Base-by-base conservation (phyloP, 768 basidiomycete species). In the Boletus sensibilis region DNA sequence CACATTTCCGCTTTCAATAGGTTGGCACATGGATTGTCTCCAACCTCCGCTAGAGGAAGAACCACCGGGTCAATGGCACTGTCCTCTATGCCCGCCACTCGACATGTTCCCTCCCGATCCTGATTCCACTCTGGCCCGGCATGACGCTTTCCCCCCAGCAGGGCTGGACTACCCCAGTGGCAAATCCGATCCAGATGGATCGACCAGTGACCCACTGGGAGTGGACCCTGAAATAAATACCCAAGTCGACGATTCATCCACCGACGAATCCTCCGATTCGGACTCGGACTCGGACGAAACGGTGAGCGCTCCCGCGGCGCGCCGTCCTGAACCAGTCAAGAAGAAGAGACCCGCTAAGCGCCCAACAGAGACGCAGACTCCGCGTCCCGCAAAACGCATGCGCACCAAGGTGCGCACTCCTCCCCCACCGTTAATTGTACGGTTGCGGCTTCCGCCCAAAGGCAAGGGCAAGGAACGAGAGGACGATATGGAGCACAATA, bases 1-100 rank as follows among this genome's bases (percentile, higher is more conserved):
- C 49, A 46, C 46, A 8, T 31, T 41, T 50, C 6, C 21, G 21
- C 50, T 34, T 49, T 40, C 23, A 35, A 54, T 60, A 87, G 92
- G 91, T 35, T 93, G 90, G 89, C 92, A 94, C 71, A 84, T 86
- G 79, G 82, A 86, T 61, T 94, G 90, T 70, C 78, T 94, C 53
- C 63, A 74, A 37, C 92, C 94, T 34, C 86, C 90, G 0, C 74
- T 97, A 16, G 73, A 79, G 52, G 77, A 82, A 55, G 77, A 85
- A 34, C 94, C 94, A 2, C 80, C 84, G 37, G 92, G 92, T 63
- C 78, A 79, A 68, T 94, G 88, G 89, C 79, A 82, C 64, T 92
- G 90, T 69, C 88, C 88, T 25, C 56, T 70, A 29, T 92, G 90
- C 67, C 79, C 78, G 20, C 73, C 72, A 39, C 58, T 72, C 41